phyloP scores from a whole-genome alignment of 345 rosid species.

The Eucalyptus marginata region DNA sequence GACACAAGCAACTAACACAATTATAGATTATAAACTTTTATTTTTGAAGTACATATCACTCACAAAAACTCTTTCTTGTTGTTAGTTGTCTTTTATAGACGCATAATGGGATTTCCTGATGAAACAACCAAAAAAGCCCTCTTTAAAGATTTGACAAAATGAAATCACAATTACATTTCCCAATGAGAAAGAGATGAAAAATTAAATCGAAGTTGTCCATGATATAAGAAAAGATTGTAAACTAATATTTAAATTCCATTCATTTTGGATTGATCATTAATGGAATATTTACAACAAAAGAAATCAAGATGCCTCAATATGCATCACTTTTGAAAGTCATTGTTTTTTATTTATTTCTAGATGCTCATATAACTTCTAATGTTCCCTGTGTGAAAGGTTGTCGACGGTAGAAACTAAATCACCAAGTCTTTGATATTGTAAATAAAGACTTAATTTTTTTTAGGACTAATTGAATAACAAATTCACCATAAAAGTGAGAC shows the following conservation, averaged over 20 bases:
- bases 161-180: not conserved
- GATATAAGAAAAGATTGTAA: not conserved
- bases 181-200: not conserved
- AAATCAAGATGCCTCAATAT: not conserved
- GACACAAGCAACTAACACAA: not conserved
- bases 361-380: not conserved
- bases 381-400: not conserved
- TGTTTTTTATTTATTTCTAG: not conserved
- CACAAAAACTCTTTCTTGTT: not conserved
- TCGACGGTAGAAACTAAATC: not conserved
- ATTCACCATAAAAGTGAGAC: not conserved
- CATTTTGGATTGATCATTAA: not conserved
- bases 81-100: not conserved
- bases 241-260: not conserved
- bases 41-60: not conserved
- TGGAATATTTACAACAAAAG: not conserved
- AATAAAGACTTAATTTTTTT: not conserved
- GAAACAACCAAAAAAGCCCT: not conserved
- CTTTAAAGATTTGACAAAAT: not conserved
- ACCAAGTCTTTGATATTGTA: not conserved
- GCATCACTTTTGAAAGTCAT: not conserved
- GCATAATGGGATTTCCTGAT: not conserved
- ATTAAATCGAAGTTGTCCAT: not conserved
- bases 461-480: not conserved
- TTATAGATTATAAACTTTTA: not conserved